Percentiles rank a stretch among this genome's conserved stretches.
Conservation (phyloP, 2,329 filamentous ascomycete species). For the Penicillium freii region DNA sequence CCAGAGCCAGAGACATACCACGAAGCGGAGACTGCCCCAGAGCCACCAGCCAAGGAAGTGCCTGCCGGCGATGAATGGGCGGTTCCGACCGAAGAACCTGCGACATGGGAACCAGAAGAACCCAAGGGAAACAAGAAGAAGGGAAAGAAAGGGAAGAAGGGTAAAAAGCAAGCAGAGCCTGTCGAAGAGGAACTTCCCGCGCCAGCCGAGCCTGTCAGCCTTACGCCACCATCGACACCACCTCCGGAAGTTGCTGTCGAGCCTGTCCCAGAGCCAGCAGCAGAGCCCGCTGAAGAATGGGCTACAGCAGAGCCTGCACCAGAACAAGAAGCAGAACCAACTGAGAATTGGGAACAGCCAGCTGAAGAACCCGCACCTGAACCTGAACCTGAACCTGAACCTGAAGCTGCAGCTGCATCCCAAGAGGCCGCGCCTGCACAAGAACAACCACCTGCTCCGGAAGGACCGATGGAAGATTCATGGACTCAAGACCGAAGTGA, state of each 20-base stretch:
- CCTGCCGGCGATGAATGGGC: conserved; percentile 2
- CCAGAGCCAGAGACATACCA: not conserved
- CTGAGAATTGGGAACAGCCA: conserved; percentile 1
- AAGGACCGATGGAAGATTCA: conserved; percentile 3
- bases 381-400: not conserved
- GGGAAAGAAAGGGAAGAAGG: conserved; percentile 32
- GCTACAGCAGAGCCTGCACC: not conserved
- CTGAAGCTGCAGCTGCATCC: not conserved
- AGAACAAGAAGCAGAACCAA: conserved; percentile 4
- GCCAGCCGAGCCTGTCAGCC: conserved; percentile 12
- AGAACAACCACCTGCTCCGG: not conserved
- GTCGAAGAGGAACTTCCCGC: conserved; percentile 26
- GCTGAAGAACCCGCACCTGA: not conserved
- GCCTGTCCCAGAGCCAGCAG: conserved; percentile 2
- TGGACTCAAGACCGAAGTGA: conserved; percentile 3
- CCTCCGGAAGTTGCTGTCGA: conserved; percentile 23
- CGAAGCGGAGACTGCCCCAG: conserved; percentile 1
- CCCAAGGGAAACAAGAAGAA: conserved; percentile 17
- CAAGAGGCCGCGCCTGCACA: not conserved
- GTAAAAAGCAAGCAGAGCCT: conserved; percentile 25
- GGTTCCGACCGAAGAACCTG: not conserved
- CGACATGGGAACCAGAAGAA: not conserved
- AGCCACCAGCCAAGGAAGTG: not conserved
- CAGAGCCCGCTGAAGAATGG: conserved; percentile 8
- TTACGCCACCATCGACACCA: conserved; percentile 42